Conservation (phyloP, 768 basidiomycete genomes). For the Serendipita vermifera region DNA sequence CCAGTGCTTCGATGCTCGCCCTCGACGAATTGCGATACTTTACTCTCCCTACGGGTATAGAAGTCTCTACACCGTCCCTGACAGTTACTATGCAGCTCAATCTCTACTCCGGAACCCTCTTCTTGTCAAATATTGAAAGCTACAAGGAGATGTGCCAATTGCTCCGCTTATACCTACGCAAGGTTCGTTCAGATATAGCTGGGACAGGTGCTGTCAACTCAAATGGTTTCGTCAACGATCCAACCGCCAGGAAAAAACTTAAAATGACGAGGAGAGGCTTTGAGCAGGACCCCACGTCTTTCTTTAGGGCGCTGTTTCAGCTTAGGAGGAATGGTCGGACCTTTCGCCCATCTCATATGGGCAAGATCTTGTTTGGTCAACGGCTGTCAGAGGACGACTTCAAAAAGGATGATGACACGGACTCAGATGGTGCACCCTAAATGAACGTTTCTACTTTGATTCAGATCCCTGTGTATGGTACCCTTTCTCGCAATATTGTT, state of each 20-base stretch:
- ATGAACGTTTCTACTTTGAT: too few species aligned
- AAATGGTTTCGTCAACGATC: background rate
- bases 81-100: too few species aligned
- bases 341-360: background rate
- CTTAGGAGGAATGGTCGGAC: background rate
- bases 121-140: constrained; percentile 22
- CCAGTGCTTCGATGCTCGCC: constrained; percentile 24
- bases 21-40: constrained; percentile 29
- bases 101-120: constrained; percentile 35
- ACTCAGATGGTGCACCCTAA: too few species aligned
- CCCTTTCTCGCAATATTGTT: too few species aligned
- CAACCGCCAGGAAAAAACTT: background rate
- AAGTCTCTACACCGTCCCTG: too few species aligned
- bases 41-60: constrained; percentile 11
- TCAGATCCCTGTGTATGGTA: too few species aligned
- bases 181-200: background rate
- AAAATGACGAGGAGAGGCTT: background rate
- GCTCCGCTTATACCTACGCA: constrained; percentile 23
- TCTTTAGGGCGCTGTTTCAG: background rate
- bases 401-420: too few species aligned
- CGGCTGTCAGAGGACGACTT: background rate
- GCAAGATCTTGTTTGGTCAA: background rate
- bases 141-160: constrained; percentile 27
- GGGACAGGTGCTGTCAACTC: background rate
- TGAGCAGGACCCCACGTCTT: background rate